These are phyloP conservation scores for Volvox reticuliferus DNA, from an alignment of 139 green algal genomes.

Conservation along the genomic window DNA sequence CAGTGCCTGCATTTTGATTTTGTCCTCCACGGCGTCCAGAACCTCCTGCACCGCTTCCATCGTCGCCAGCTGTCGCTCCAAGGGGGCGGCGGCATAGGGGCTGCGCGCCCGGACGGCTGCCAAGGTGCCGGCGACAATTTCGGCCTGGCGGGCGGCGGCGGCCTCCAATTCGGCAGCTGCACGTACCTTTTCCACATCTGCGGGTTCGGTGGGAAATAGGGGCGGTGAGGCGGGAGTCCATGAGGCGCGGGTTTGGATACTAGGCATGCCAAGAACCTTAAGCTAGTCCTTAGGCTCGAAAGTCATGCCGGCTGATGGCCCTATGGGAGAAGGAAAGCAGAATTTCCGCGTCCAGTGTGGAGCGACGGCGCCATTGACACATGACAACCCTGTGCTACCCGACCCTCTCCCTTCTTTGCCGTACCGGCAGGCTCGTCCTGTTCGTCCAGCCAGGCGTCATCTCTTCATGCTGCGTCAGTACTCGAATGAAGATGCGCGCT, in stretches of 20 bases:
- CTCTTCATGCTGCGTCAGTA: not conserved
- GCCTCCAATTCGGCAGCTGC: not conserved
- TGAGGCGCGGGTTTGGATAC: no score
- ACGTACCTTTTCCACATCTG: slow-evolving; percentile 13
- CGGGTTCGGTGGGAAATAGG: not conserved
- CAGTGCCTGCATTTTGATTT: not conserved
- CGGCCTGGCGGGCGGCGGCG: not conserved
- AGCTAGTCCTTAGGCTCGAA: no score
- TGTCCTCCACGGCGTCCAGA: not conserved
- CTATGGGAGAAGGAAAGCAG: no score
- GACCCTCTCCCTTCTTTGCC: no score
- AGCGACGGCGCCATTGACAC: no score
- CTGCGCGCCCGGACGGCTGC: not conserved
- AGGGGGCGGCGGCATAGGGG: not conserved
- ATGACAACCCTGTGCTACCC: no score
- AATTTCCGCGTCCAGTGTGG: no score
- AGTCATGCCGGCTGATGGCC: no score
- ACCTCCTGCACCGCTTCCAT: not conserved
- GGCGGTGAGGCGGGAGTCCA: no score
- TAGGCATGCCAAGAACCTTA: no score
- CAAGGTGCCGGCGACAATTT: not conserved
- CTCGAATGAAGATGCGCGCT: no score
- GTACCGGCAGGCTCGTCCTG: slow-evolving; percentile 3
- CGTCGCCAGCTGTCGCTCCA: not conserved
- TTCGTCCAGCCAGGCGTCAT: slow-evolving; percentile 36